phyloP scores from a whole-genome alignment of 176 grass and related monocot genomes.

The Sorghum bicolor region Sorghum_bicolor_NCBIv3 NC_012872.2:70968501-70969000 shows the following conservation, averaged over 20 bases:
- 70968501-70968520: conserved; percentile 32
- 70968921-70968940: conserved; percentile 63
- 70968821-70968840: conserved; percentile 15
- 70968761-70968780: conserved; percentile 6
- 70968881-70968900: conserved; percentile 84
- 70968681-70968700: conserved; percentile 5
- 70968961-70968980: not conserved
- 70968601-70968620: too few species aligned
- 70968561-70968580: not conserved
- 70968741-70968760: conserved; percentile 7
- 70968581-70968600: not conserved
- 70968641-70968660: not conserved
- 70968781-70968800: not conserved
- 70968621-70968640: too few species aligned
- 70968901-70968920: conserved; percentile 73
- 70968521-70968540: not conserved
- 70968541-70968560: conserved; percentile 8
- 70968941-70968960: not conserved
- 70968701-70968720: conserved; percentile 2
- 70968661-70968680: conserved; percentile 8
- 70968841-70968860: conserved; percentile 66
- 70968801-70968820: conserved; percentile 15
- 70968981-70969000: not conserved
- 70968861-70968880: conserved; percentile 76
- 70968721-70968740: not conserved